Conservation (phyloP, 2,329 filamentous ascomycete species). For the Sporothrix humicola region DNA sequence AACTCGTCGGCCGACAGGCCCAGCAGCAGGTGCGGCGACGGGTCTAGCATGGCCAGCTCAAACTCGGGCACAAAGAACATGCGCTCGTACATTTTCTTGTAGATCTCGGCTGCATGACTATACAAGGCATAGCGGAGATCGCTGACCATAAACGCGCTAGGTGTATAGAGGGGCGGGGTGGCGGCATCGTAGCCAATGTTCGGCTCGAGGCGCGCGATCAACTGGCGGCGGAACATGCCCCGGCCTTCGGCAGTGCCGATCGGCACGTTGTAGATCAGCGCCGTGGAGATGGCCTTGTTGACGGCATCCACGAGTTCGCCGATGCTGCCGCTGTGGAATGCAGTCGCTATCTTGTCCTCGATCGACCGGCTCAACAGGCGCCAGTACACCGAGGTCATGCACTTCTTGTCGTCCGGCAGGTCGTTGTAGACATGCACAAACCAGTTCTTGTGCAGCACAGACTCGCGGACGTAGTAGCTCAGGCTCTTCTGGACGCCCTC, state of each 20-base stretch:
- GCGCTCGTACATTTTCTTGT: conserved; percentile 17
- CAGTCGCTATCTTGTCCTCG: not conserved
- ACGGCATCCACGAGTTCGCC: not conserved
- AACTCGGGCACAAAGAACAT: conserved; percentile 38
- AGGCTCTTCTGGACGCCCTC: not conserved
- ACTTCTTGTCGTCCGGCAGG: conserved; percentile 21
- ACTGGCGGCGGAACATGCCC: not conserved
- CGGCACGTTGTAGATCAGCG: not conserved
- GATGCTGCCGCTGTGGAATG: not conserved
- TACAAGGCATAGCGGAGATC: not conserved
- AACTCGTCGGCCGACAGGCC: conserved; percentile 62
- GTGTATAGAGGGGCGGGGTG: not conserved
- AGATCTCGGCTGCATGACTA: not conserved
- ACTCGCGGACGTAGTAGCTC: conserved; percentile 17
- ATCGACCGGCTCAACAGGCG: not conserved
- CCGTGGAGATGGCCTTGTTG: not conserved
- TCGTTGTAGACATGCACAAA: conserved; percentile 20
- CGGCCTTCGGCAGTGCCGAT: not conserved
- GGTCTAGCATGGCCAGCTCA: conserved; percentile 45
- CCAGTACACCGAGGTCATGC: conserved; percentile 27
- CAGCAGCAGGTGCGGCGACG: conserved; percentile 55
- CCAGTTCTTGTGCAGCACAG: not conserved
- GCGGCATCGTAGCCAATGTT: not conserved
- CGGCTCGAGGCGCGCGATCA: not conserved
- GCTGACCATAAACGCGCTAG: not conserved